Base-by-base conservation (phyloP, 164 flowering plant species). In the Dillenia suffruticosa region DNA sequence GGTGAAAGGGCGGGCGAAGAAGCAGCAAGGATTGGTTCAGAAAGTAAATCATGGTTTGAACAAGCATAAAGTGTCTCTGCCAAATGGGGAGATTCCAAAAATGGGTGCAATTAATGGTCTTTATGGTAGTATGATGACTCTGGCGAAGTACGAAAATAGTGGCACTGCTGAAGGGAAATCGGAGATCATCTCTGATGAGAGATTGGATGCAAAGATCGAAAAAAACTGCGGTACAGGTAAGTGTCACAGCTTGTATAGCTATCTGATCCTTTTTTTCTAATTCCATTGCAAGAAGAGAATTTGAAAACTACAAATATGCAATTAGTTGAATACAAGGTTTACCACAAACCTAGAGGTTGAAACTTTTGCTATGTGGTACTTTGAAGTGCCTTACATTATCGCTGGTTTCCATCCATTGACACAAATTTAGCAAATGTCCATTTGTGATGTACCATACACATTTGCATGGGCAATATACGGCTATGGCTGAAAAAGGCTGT, bases 1-100 rank as follows among this genome's bases (percentile, higher is more conserved):
- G 54, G 84, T 84, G 40, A 90, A 86, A 68, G 95, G 91, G 51
- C 62, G 63, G 57, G 57, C 51, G 48, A 75, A 44, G 72, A 78
- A 72, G 64, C 67, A 58, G 24, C 54, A 54, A 49, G 54, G 52
- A 49, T 45, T 46, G 49, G 40, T 8, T 26, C 17, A 15, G 44
- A 57, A 54, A 57, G 43, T 13, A 44, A 62, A 12, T 51, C 57
- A 62, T 10, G 43, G 56, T 43, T 61, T 58, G 63, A 44, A 59
- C 16, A 51, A 24, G 45, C 58, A 63, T 46, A 46, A 51, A 19
- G 32, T 57, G 64, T 32, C 26, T 63, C 54, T 75, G 67, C 78
- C 68, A 5, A 79, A 84, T 72, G 90, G 84, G 24, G 55, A 57
- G 22, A 53, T 70, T 56, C 66, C 19, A 61, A 40, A 11, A 12